These are phyloP conservation scores for Citrus unshiu DNA, from an alignment of 345 rosid genomes.

Conservation along the genomic window DNA sequence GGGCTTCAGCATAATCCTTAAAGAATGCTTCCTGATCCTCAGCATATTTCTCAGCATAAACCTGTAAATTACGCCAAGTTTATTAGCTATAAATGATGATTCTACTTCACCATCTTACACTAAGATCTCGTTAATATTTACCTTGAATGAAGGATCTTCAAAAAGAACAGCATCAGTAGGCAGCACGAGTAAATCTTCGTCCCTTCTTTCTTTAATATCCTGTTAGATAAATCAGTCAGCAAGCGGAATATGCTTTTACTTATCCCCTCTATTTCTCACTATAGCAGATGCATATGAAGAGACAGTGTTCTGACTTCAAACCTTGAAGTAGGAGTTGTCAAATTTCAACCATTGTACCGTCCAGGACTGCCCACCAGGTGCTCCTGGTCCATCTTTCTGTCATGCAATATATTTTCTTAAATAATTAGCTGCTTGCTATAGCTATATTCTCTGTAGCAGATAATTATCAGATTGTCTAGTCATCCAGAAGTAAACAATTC, in stretches of 20 bases:
- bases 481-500: neutral
- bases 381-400: constrained; percentile 97
- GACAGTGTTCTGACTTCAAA: constrained; percentile 26
- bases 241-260: neutral
- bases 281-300: neutral
- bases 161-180: constrained; percentile 92
- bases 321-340: constrained; percentile 98
- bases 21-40: constrained; percentile 80
- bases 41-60: constrained; percentile 86
- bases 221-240: constrained; percentile 25
- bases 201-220: constrained; percentile 77
- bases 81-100: constrained; percentile 17
- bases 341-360: constrained; percentile 92
- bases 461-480: neutral
- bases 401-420: constrained; percentile 15
- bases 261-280: neutral
- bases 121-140: constrained; percentile 18
- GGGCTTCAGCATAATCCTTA: constrained; percentile 95
- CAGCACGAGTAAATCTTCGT: constrained; percentile 77
- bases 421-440: neutral
- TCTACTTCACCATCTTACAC: neutral
- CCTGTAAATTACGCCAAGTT: constrained; percentile 37
- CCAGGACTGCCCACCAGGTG: constrained; percentile 99
- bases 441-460: neutral
- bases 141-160: constrained; percentile 94